These are phyloP conservation scores for Podila epicladia DNA, from an alignment of 192 early-diverging fungal species.

Conservation along the genomic window DNA sequence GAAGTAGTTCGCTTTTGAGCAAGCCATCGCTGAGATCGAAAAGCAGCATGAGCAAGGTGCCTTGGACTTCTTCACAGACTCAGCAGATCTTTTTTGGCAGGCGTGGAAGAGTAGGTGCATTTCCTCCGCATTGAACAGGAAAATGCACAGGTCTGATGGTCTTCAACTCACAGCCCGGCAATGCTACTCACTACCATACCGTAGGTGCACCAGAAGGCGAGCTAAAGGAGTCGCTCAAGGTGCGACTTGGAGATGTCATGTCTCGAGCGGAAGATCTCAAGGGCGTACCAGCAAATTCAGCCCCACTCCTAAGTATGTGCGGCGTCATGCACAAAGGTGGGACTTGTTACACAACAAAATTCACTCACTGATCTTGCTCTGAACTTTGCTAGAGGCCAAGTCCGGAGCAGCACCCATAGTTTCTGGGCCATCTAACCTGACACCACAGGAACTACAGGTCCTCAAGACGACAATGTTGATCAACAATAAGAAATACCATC, in stretches of 20 bases:
- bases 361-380: neutral
- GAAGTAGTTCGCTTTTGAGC: constrained; percentile 43
- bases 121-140: neutral
- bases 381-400: constrained; percentile 32
- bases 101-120: constrained; percentile 55
- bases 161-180: too few relatives aligned
- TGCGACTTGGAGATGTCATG: constrained; percentile 43
- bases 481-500: constrained; percentile 43
- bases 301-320: constrained; percentile 25
- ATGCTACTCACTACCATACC: too few relatives aligned
- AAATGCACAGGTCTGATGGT: too few relatives aligned
- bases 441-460: constrained; percentile 29
- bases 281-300: constrained; percentile 34
- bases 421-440: constrained; percentile 29
- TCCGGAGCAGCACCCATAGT: constrained; percentile 35
- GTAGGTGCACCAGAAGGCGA: constrained; percentile 33
- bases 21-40: constrained; percentile 30
- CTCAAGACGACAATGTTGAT: constrained; percentile 47
- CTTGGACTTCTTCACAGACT: constrained; percentile 60
- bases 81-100: constrained; percentile 56
- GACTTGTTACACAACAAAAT: neutral
- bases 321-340: neutral
- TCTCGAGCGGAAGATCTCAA: constrained; percentile 60
- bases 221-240: constrained; percentile 25
- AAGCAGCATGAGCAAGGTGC: constrained; percentile 57